A percentile compares a stretch with the other conserved stretches of the same genome.
phyloP scores from a whole-genome alignment of 331 rosid species.

The Quercus phellos region DNA sequence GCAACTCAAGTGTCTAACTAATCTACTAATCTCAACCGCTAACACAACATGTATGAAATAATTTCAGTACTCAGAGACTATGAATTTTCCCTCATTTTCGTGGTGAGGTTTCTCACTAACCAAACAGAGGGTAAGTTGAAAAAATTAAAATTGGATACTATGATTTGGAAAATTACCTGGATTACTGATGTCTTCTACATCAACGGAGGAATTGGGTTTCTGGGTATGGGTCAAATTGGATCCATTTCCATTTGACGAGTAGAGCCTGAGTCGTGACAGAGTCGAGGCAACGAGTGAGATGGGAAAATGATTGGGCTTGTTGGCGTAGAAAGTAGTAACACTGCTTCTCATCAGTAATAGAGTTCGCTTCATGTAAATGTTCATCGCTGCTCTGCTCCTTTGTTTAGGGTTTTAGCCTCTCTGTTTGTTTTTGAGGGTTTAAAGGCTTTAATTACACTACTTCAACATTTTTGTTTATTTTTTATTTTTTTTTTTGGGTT shows the following conservation, averaged over 20 bases:
- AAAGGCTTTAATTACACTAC: too few relatives aligned
- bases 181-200: constrained; percentile 1
- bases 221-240: constrained; percentile 2
- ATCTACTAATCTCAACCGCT: too few relatives aligned
- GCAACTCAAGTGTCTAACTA: too few relatives aligned
- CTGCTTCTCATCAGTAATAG: constrained; percentile 10
- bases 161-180: constrained; percentile 18
- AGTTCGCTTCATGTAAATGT: constrained; percentile 21
- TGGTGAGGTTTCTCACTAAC: not conserved
- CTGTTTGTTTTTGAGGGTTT: not conserved
- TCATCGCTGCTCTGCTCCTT: not conserved
- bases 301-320: not conserved
- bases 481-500: too few relatives aligned
- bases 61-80: too few relatives aligned
- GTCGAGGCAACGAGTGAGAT: constrained; percentile 11
- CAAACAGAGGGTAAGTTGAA: not conserved
- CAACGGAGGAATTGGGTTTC: not conserved
- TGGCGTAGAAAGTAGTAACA: constrained; percentile 8
- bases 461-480: too few relatives aligned
- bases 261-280: constrained; percentile 16
- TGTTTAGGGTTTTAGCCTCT: constrained; percentile 1
- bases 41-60: too few relatives aligned
- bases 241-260: constrained; percentile 5
- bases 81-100: not conserved
- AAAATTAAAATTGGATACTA: not conserved